These are phyloP conservation scores for Boletus huronensis DNA, from an alignment of 768 basidiomycete species.

Conservation along the genomic window DNA sequence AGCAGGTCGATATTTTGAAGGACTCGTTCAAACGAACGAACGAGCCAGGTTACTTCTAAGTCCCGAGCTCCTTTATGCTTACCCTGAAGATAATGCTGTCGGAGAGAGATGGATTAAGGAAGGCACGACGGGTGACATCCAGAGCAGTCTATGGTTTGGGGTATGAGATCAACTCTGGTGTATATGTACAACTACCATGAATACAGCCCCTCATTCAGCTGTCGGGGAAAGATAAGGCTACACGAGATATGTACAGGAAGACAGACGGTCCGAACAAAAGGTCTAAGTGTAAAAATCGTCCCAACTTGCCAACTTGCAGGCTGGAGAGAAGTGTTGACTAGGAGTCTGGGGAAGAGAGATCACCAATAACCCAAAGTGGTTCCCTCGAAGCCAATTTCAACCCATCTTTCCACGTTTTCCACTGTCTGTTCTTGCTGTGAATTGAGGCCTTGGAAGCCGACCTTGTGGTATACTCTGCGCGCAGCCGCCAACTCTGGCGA, in stretches of 20 bases:
- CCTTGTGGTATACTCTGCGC: constrained; percentile 53
- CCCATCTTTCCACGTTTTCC: constrained; percentile 51
- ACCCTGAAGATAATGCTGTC: constrained; percentile 46
- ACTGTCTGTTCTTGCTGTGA: constrained; percentile 24
- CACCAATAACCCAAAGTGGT: constrained; percentile 65
- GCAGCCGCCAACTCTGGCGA: constrained; percentile 38
- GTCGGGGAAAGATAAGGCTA: neutral
- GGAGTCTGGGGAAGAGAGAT: constrained; percentile 8
- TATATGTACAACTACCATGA: constrained; percentile 2
- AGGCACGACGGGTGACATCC: constrained; percentile 7
- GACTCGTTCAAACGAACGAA: constrained; percentile 22
- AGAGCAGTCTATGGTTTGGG: neutral
- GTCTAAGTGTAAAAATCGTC: neutral
- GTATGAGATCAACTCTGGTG: neutral
- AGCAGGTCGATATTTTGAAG: constrained; percentile 39
- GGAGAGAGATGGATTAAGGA: constrained; percentile 35
- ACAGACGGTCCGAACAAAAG: neutral
- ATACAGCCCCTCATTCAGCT: neutral
- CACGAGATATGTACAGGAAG: neutral
- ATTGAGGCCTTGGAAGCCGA: constrained; percentile 62
- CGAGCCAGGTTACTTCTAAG: constrained; percentile 40
- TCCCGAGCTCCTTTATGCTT: constrained; percentile 39
- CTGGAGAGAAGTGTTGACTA: neutral
- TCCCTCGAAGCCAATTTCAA: constrained; percentile 61
- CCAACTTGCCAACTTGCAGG: neutral